Conservation (phyloP, 139 green algal species). For the Picochlorum sp. region DNA sequence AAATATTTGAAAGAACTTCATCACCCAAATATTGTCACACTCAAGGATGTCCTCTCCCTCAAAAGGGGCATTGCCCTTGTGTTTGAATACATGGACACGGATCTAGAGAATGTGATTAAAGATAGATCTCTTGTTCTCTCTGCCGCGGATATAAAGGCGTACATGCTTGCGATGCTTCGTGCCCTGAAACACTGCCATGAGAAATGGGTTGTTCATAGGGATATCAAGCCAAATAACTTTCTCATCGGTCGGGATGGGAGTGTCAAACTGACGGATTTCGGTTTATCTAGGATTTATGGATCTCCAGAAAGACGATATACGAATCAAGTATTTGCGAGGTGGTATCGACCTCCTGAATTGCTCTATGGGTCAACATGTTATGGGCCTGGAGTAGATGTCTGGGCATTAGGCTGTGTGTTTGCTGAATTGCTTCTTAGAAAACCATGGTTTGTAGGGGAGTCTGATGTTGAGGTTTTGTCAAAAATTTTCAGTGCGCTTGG, state of each 20-base stretch:
- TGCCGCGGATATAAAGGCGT: slow-evolving; percentile 73
- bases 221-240: slow-evolving; percentile 92
- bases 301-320: slow-evolving; percentile 61
- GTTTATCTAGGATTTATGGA: slow-evolving; percentile 63
- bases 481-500: slow-evolving; percentile 71
- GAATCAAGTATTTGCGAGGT: slow-evolving; percentile 80
- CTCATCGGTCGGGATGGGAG: slow-evolving; percentile 47
- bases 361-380: slow-evolving; percentile 75
- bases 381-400: slow-evolving; percentile 71
- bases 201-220: slow-evolving; percentile 74
- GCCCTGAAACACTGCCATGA: slow-evolving; percentile 61
- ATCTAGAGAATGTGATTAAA: slow-evolving; percentile 78
- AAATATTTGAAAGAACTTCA: slow-evolving; percentile 81
- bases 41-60: slow-evolving; percentile 73
- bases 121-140: slow-evolving; percentile 61
- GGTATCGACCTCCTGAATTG: slow-evolving; percentile 86
- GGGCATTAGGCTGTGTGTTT: slow-evolving; percentile 82
- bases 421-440: slow-evolving; percentile 66
- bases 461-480: slow-evolving; percentile 73
- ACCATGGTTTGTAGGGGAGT: slow-evolving; percentile 69
- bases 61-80: slow-evolving; percentile 57
- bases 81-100: slow-evolving; percentile 71
- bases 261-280: slow-evolving; percentile 88
- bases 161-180: slow-evolving; percentile 69
- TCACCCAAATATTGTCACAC: slow-evolving; percentile 57